Conservation (phyloP, 345 rosid species). For the Gynandropsis gynandra region DNA sequence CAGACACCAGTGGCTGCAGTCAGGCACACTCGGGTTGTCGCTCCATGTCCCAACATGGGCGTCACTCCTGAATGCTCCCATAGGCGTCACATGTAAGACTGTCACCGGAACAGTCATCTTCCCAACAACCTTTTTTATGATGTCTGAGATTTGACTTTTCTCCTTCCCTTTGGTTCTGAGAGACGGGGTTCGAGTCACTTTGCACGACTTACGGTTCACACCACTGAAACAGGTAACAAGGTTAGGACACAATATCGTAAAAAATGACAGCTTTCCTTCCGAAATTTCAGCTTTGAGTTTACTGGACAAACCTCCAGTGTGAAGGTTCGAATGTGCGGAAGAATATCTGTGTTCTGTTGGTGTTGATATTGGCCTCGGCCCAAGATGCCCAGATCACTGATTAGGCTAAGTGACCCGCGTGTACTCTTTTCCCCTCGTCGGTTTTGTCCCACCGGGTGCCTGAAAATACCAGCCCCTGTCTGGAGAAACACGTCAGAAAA, state of each 20-base stretch:
- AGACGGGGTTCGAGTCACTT: slow-evolving; percentile 46
- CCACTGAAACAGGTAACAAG: slow-evolving; percentile 29
- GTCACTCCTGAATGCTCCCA: slow-evolving; percentile 62
- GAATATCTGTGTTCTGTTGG: slow-evolving; percentile 38
- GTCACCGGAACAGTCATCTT: slow-evolving; percentile 35
- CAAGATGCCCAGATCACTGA: slow-evolving; percentile 46
- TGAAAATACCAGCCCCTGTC: slow-evolving; percentile 73
- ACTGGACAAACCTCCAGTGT: slow-evolving; percentile 53
- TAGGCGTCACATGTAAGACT: slow-evolving; percentile 51
- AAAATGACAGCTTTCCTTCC: too few relatives aligned
- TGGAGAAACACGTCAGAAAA: slow-evolving; percentile 35
- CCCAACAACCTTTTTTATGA: slow-evolving; percentile 33
- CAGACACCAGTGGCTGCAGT: slow-evolving; percentile 74
- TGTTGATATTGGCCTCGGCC: slow-evolving; percentile 34
- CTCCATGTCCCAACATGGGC: slow-evolving; percentile 67
- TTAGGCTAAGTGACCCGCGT: too few relatives aligned
- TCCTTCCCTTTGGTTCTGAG: slow-evolving; percentile 36
- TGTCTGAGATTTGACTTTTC: slow-evolving; percentile 38
- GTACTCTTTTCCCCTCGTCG: too few relatives aligned
- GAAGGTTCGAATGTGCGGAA: slow-evolving; percentile 69
- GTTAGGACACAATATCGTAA: not conserved
- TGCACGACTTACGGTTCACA: slow-evolving; percentile 39
- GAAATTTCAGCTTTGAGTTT: not conserved
- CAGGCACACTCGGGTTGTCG: slow-evolving; percentile 53
- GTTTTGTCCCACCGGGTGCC: slow-evolving; percentile 38